phyloP scores from a whole-genome alignment of 2,329 filamentous ascomycete genomes.

The Xylaria sp. region DNA sequence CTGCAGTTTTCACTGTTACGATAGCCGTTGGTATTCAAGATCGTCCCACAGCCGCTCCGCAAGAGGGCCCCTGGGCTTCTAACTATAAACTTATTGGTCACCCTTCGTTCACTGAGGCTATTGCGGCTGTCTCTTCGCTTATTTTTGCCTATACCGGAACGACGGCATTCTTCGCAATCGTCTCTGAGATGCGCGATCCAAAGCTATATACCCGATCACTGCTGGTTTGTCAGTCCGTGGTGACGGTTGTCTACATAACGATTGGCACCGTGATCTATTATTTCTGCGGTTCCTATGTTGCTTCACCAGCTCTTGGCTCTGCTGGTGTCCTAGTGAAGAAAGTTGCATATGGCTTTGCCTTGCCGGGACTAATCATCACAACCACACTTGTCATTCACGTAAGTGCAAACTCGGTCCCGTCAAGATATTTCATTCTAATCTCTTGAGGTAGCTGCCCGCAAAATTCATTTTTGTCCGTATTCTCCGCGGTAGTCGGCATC shows the following conservation, averaged over 20 bases:
- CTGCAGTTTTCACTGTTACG: slow-evolving; percentile 46
- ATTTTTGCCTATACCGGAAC: slow-evolving; percentile 55
- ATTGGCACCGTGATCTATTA: slow-evolving; percentile 43
- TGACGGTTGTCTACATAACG: slow-evolving; percentile 50
- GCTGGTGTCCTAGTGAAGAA: slow-evolving; percentile 34
- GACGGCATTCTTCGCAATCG: slow-evolving; percentile 51
- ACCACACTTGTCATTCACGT: slow-evolving; percentile 22
- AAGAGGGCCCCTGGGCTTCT: slow-evolving; percentile 41
- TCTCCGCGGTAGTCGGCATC: slow-evolving; percentile 48
- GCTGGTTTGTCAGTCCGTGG: slow-evolving; percentile 43
- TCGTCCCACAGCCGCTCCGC: slow-evolving; percentile 44
- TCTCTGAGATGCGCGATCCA: slow-evolving; percentile 52
- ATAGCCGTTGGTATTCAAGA: slow-evolving; percentile 50
- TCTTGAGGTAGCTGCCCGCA: slow-evolving; percentile 30
- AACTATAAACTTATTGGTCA: slow-evolving; percentile 48
- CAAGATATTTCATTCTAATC: slow-evolving; percentile 9
- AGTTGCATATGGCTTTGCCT: slow-evolving; percentile 31
- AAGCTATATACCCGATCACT: slow-evolving; percentile 46
- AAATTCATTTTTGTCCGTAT: slow-evolving; percentile 50
- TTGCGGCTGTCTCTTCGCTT: slow-evolving; percentile 49
- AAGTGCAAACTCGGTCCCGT: background rate
- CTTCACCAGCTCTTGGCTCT: slow-evolving; percentile 32
- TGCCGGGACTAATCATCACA: slow-evolving; percentile 30
- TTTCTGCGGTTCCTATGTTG: slow-evolving; percentile 30
- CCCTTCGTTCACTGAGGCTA: slow-evolving; percentile 49